Conservation (phyloP, 179 eudicot species). For the Heliamphora pulchella region DNA sequence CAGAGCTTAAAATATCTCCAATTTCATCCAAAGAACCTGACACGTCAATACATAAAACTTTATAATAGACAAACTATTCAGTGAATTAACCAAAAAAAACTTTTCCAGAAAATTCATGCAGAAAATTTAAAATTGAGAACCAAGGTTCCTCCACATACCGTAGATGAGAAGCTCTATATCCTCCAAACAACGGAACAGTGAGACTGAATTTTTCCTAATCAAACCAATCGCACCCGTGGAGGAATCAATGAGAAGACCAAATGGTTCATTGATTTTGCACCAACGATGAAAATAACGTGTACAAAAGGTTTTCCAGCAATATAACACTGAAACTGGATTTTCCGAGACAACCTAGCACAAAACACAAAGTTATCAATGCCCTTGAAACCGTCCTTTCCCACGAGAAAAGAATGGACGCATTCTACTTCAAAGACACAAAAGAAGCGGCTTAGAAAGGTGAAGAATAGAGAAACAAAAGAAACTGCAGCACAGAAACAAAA, state of each 20-base stretch:
- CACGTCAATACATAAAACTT: background rate
- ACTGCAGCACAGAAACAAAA: constrained; percentile 20
- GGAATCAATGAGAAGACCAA: constrained; percentile 70
- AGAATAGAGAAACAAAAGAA: background rate
- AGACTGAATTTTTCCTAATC: constrained; percentile 61
- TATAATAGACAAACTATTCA: background rate
- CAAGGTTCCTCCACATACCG: constrained; percentile 42
- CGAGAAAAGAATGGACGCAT: background rate
- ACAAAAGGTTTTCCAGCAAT: constrained; percentile 73
- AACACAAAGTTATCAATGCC: constrained; percentile 22
- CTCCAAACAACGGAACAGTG: constrained; percentile 74
- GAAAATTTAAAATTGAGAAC: constrained; percentile 1
- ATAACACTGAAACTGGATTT: constrained; percentile 54
- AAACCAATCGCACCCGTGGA: constrained; percentile 60
- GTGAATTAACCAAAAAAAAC: background rate
- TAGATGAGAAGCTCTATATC: constrained; percentile 65
- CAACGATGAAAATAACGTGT: constrained; percentile 56
- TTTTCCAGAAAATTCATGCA: background rate
- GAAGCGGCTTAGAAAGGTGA: constrained; percentile 11
- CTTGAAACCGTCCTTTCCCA: constrained; percentile 4
- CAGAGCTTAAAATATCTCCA: constrained; percentile 36
- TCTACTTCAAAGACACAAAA: constrained; percentile 11
- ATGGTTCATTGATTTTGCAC: constrained; percentile 60
- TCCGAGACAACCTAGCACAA: constrained; percentile 56
- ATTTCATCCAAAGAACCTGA: constrained; percentile 56